Evolutionary conservation across 129 eudicot species (phyloP).

Genomic region (Logfia minima): DNA sequence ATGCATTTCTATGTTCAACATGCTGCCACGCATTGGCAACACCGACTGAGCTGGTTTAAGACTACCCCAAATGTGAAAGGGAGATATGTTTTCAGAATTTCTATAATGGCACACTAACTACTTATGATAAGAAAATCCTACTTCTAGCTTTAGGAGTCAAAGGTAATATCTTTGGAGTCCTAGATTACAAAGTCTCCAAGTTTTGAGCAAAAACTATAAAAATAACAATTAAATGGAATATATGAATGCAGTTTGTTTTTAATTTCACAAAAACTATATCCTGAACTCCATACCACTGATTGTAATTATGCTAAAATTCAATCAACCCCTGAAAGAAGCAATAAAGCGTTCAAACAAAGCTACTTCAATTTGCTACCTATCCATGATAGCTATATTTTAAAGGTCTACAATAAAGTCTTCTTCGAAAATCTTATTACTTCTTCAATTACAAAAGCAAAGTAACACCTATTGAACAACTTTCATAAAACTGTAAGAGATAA

Average conservation of each 20-base stretch:
- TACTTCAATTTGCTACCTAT: not conserved
- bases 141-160: conserved; percentile 13
- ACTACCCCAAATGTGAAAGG: not conserved
- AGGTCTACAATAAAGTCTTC: conserved; percentile 1
- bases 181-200: not conserved
- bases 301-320: not conserved
- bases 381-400: not conserved
- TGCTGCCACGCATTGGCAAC: not conserved
- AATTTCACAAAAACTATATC: not conserved
- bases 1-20: not conserved
- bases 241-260: not conserved
- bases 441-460: not conserved
- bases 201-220: conserved; percentile 10
- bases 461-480: not conserved
- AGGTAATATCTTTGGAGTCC: conserved; percentile 1
- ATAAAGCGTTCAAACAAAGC: not conserved
- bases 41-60: not conserved
- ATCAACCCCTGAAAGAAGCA: not conserved
- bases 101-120: not conserved
- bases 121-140: not conserved
- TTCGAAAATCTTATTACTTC: not conserved
- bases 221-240: not conserved
- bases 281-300: not conserved
- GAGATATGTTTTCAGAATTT: no score
- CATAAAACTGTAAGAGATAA: not conserved